Percentiles rank a stretch among this genome's conserved stretches.
These are phyloP conservation scores for Cornus suecica DNA, from an alignment of 148 eudicot species.

Conservation along the genomic window DNA sequence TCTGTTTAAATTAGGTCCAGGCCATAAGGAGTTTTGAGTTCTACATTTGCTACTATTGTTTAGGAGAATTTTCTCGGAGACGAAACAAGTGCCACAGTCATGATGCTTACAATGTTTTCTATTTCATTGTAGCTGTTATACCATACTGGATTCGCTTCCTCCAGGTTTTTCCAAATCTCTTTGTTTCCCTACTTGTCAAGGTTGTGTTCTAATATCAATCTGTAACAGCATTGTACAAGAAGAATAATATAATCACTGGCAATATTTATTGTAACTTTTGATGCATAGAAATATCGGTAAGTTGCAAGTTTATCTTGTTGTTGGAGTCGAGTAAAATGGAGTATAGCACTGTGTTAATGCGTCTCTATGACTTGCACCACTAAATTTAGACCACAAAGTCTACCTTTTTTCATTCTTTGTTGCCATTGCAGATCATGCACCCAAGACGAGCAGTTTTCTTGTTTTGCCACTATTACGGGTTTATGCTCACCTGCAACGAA, in stretches of 20 bases:
- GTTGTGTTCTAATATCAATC: too few relatives aligned
- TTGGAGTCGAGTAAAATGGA: not conserved
- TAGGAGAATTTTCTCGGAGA: slow-evolving; percentile 28
- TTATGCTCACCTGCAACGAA: too few relatives aligned
- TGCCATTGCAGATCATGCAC: not conserved
- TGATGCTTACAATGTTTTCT: slow-evolving; percentile 60
- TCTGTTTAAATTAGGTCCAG: slow-evolving; percentile 27
- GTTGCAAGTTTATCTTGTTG: not conserved
- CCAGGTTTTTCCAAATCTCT: slow-evolving; percentile 46
- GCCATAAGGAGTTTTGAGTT: slow-evolving; percentile 47
- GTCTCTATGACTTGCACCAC: not conserved
- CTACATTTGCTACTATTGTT: slow-evolving; percentile 44
- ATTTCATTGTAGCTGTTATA: slow-evolving; percentile 59
- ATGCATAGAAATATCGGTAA: too few relatives aligned
- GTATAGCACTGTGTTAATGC: not conserved
- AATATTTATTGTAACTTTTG: too few relatives aligned
- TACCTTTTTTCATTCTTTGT: not conserved
- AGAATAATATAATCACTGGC: too few relatives aligned
- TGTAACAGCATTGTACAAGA: too few relatives aligned
- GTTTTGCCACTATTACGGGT: too few relatives aligned
- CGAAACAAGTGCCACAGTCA: slow-evolving; percentile 42
- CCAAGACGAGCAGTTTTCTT: too few relatives aligned
- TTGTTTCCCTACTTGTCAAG: not conserved
- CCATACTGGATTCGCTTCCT: slow-evolving; percentile 85
- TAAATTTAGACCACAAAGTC: not conserved